Percentiles rank a stretch among this genome's conserved stretches.
Evolutionary conservation across 1,284 basidiomycete genomes (phyloP).

Genomic region (Clitocybe nebularis): DNA sequence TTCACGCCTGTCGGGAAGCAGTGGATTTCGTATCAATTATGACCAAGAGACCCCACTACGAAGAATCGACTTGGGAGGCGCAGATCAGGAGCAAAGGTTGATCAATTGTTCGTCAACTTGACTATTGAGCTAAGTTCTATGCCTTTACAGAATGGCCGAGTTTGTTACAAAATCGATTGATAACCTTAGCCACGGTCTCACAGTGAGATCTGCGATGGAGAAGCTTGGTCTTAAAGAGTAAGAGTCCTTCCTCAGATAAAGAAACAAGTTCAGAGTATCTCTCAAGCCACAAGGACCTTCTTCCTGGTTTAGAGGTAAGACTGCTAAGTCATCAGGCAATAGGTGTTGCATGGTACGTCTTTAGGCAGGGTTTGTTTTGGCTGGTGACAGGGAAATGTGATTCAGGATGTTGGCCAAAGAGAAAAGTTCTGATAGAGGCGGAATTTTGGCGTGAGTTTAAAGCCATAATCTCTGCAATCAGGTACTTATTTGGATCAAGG

Average conservation of each 20-base stretch:
- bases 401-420: constrained; percentile 62
- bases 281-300: constrained; percentile 43
- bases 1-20: constrained; percentile 13
- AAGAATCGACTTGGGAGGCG: constrained; percentile 41
- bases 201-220: constrained; percentile 47
- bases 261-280: constrained; percentile 4
- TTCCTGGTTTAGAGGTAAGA: constrained; percentile 63
- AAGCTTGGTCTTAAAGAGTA: constrained; percentile 47
- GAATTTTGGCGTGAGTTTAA: constrained; percentile 66
- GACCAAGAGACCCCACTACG: constrained; percentile 40
- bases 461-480: constrained; percentile 1
- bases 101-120: neutral
- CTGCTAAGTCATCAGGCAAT: constrained; percentile 70
- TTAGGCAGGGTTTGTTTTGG: constrained; percentile 12
- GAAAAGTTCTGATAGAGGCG: constrained; percentile 47
- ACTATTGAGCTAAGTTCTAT: too few species aligned
- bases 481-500: constrained; percentile 24
- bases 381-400: constrained; percentile 2
- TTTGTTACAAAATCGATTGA: constrained; percentile 57
- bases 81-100: constrained; percentile 42
- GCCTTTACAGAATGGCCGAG: constrained; percentile 44
- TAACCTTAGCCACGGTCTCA: constrained; percentile 47
- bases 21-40: constrained; percentile 40
- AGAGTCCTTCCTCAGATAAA: constrained; percentile 13
- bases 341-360: constrained; percentile 60